Conservation (phyloP, 140 eudicot genomes). For the Senecio squalidus region DNA sequence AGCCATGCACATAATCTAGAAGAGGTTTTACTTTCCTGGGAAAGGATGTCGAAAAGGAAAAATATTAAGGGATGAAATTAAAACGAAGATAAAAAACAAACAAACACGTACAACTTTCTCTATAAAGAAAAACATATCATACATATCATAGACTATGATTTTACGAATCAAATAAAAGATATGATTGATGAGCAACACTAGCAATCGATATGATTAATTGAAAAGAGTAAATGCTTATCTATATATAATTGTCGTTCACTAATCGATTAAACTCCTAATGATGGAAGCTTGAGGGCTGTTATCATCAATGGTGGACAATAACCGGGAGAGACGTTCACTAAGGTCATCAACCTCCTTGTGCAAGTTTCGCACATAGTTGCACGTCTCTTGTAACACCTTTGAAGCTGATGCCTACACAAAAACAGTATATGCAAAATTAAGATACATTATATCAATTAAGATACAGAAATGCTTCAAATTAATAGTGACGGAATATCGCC, state of each 20-base stretch:
- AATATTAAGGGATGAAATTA: background rate
- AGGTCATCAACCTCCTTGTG: slow-evolving; percentile 78
- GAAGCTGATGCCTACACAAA: slow-evolving; percentile 58
- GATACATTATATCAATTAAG: background rate
- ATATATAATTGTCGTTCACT: slow-evolving; percentile 4
- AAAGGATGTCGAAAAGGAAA: no score
- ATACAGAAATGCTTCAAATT: no score
- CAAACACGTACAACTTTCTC: background rate
- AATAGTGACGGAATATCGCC: no score
- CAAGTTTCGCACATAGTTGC: slow-evolving; percentile 66
- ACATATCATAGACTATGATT: background rate
- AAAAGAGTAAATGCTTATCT: background rate
- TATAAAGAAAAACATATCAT: no score
- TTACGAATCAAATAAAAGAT: slow-evolving; percentile 5
- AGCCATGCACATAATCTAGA: no score
- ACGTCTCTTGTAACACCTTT: slow-evolving; percentile 73
- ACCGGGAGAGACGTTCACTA: slow-evolving; percentile 66
- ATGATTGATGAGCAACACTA: background rate
- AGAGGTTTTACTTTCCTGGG: no score
- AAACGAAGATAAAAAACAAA: background rate
- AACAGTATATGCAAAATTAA: background rate
- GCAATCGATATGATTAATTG: slow-evolving; percentile 1
- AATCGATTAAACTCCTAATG: slow-evolving; percentile 55
- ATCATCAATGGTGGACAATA: slow-evolving; percentile 55
- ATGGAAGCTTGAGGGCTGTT: slow-evolving; percentile 71